Base-by-base conservation (phyloP, 2,329 filamentous ascomycete genomes). In the Aspergillus transmontanensis region DNA sequence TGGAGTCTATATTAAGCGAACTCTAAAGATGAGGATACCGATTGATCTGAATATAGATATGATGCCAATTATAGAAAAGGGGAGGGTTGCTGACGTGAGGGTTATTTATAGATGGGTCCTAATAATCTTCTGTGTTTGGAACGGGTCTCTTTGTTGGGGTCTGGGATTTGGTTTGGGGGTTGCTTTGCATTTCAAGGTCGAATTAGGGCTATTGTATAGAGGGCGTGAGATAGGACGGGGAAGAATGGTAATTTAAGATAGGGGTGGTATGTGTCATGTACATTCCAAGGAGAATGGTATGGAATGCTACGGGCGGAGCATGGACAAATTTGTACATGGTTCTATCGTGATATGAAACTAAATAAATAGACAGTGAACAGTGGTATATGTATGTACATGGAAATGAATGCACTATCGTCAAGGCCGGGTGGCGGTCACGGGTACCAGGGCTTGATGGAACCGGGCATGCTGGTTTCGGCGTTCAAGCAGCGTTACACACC, bases 321-420 rank as follows among this genome's bases (percentile, higher is more conserved):
- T 21, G 51, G 51, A 39, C 14, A 14, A n/a, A 11, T 39, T 39
- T 39, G 51, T 39, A 55, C 51, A n/a, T 55, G 26, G 32, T 23
- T 54, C n/a, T 36, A 36, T 55, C 51, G 36, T 55, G 34, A 55
- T 54, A 54, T 54, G 30, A 36, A 39, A 36, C 34, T 36, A 39
- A 55, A 55, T 39, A 34, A 55, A 55, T 55, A 55, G 51, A 55
- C 51, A 55, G 51, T 39, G 32, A 59, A 59, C 58, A 26, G 41
- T 54, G 58, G 58, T 60, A 60, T 60, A 60, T 61, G 55, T 61
- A 61, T 61, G 59, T 61, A 61, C 59, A 61, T 21, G 36, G 50
- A 58, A 61, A 30, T 9, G 36, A 61, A 61, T 39, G 43, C 19
- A 60, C 50, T 30, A 60, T 48, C 50, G 51, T 54, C 30, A 45